Evolutionary conservation across 2,329 filamentous ascomycete genomes (phyloP), one percentile per base, ranked within the genome.

Genomic region (Esteya vermicola): DNA sequence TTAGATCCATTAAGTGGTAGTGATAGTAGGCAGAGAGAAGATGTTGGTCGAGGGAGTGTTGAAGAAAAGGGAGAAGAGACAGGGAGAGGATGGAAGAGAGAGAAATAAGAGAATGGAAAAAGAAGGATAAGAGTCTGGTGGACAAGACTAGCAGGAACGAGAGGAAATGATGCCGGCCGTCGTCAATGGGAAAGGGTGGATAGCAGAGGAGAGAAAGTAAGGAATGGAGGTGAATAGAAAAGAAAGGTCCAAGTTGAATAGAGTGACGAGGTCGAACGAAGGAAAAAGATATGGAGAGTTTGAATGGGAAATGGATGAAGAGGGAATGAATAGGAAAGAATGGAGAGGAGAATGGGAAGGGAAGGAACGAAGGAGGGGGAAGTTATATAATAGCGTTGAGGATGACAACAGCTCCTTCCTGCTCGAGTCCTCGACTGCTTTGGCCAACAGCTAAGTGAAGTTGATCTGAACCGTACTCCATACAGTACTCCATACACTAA

Each of bases 381-480:
- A 25, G 19, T 31, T 38, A 38, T 32, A 38, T 31, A 38, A 38
- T 31, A 38, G 36, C 36, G 27, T 38, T 23, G 27, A 38, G 36
- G 25, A 38, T 23, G 34, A 32, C n/a, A 4, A 30, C 18, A 19
- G 36, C 20, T 38, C 20, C 22, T 38, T n/a, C n/a, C n/a, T n/a
- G n/a, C n/a, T n/a, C n/a, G n/a, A n/a, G n/a, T n/a, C n/a, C n/a
- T n/a, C n/a, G n/a, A n/a, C n/a, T n/a, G n/a, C n/a, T n/a, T n/a
- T n/a, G 20, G 35, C 25, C 26, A 37, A 37, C 20, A 31, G 18
- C 23, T 21, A 34, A 13, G 14, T 16, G 36, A 31, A 20, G 27
- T 32, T 20, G 27, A 38, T 38, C 36, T 31, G 23, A 36, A 18
- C 34, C 12, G 34, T 26, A 6, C 22, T 26, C 14, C 20, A 20